phyloP scores from a whole-genome alignment of 2,329 filamentous ascomycete species.

The Fusarium succisae region DNA sequence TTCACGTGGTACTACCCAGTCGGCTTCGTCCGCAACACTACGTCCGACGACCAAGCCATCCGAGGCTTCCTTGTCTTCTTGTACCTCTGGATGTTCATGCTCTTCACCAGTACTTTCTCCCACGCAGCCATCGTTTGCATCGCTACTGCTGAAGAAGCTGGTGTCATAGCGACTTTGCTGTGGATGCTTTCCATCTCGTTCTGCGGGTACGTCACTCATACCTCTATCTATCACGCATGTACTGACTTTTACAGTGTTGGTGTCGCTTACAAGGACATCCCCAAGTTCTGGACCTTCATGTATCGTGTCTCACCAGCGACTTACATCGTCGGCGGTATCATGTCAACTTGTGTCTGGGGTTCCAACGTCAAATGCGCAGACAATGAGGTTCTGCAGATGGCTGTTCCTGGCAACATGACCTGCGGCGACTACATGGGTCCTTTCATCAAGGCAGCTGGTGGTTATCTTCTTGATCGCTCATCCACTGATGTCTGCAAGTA shows the following conservation, averaged over 20 bases:
- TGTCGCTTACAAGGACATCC: conserved; percentile 63
- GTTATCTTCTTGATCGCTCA: conserved; percentile 55
- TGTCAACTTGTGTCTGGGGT: conserved; percentile 47
- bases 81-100: conserved; percentile 40
- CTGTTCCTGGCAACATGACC: conserved; percentile 59
- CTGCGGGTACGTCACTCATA: conserved; percentile 47
- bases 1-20: conserved; percentile 44
- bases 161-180: conserved; percentile 52
- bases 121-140: conserved; percentile 40
- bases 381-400: conserved; percentile 63
- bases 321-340: conserved; percentile 71
- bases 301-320: conserved; percentile 75
- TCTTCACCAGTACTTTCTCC: conserved; percentile 41
- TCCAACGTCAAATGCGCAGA: conserved; percentile 36
- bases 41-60: conserved; percentile 27
- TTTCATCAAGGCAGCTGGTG: conserved; percentile 57
- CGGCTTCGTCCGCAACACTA: conserved; percentile 41
- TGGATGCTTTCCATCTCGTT: conserved; percentile 42
- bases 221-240: neutral
- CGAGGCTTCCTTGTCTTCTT: conserved; percentile 42
- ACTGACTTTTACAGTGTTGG: conserved; percentile 60
- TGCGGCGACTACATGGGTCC: conserved; percentile 61
- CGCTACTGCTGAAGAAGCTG: conserved; percentile 35
- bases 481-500: conserved; percentile 57
- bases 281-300: conserved; percentile 78